Evolutionary conservation across 495 filamentous ascomycete species (phyloP).

Genomic region (Penicillium macrosclerotiorum): DNA sequence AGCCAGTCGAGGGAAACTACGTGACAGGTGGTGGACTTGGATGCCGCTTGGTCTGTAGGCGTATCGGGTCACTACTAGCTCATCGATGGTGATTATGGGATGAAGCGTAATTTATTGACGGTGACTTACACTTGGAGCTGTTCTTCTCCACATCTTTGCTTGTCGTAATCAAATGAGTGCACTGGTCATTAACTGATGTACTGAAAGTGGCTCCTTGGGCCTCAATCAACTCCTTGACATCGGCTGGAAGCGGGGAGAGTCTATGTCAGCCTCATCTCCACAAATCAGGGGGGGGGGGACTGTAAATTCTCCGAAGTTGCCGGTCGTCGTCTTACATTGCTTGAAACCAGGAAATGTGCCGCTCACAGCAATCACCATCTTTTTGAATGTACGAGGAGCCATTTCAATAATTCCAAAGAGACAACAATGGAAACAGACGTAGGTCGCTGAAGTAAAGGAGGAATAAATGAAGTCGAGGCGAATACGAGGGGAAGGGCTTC

Average conservation of each 20-base stretch:
- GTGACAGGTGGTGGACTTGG: slow-evolving; percentile 40
- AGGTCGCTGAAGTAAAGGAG: background rate
- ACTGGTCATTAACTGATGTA: slow-evolving; percentile 42
- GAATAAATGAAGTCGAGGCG: background rate
- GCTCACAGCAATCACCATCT: slow-evolving; percentile 55
- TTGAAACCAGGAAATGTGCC: slow-evolving; percentile 56
- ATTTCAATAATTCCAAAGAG: slow-evolving; percentile 15
- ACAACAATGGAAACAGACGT: background rate
- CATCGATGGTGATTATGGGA: background rate
- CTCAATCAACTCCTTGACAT: slow-evolving; percentile 39
- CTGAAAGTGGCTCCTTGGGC: slow-evolving; percentile 49
- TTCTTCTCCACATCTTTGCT: slow-evolving; percentile 52
- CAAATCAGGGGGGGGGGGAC: slow-evolving; percentile 5
- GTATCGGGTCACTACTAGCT: background rate
- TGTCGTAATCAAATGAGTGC: slow-evolving; percentile 61
- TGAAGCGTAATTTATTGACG: background rate
- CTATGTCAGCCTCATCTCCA: slow-evolving; percentile 32
- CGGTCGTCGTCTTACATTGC: slow-evolving; percentile 40
- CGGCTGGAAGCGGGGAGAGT: slow-evolving; percentile 23
- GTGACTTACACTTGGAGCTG: slow-evolving; percentile 35
- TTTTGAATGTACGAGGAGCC: slow-evolving; percentile 34
- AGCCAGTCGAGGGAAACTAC: slow-evolving; percentile 67
- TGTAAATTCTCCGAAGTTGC: background rate
- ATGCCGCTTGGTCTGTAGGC: slow-evolving; percentile 47
- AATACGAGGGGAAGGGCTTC: background rate